Evolutionary conservation across 1,284 basidiomycete genomes (phyloP), one percentile per base, ranked within the genome.

Genomic region (Apiotrichum gracile): DNA sequence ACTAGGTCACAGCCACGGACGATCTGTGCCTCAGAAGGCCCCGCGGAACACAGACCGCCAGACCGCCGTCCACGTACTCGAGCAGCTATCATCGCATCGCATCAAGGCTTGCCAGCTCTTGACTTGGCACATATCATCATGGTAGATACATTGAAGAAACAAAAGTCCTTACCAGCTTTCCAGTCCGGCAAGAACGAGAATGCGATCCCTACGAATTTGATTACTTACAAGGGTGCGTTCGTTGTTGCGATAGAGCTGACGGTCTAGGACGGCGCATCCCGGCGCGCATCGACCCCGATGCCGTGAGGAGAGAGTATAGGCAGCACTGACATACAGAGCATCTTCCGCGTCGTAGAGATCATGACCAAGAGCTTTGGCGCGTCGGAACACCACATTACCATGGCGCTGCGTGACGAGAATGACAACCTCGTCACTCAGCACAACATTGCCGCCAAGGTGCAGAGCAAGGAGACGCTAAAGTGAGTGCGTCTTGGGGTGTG

Each of bases 361-460:
- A 73, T 73, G 71, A 61, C 71, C 2, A 62, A 62, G 34, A 67
- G 68, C n/a, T 73, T 97, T 62, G 86, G 87, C 66, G 84, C 93
- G 45, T 84, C 85, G 57, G 90, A 92, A 50, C 83, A 88, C 0
- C 83, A 88, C 14, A 82, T 83, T 4, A 80, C 89, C 55, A 92
- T 86, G 65, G 89, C 91, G 2, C 74, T 97, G 53, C 80, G 93
- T 62, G 91, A 96, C 67, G 88, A 92, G 63, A 82, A 80, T 26
- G 88, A 91, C 61, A 87, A 88, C 65, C 77, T 97, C 44, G 85
- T 97, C n/a, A 94, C 91, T 25, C 89, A 91, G 66, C 86, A 89
- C 58, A 69, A 94, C 88, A 70, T 75, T 90, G 67, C 81, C 83
- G 67, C 82, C 76, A 89, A 87, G 77, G 89, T 92, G 58, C 84